These are phyloP conservation scores for Aspergillus bombycis DNA, from an alignment of 2,329 filamentous ascomycete species.

Conservation along the genomic window DNA sequence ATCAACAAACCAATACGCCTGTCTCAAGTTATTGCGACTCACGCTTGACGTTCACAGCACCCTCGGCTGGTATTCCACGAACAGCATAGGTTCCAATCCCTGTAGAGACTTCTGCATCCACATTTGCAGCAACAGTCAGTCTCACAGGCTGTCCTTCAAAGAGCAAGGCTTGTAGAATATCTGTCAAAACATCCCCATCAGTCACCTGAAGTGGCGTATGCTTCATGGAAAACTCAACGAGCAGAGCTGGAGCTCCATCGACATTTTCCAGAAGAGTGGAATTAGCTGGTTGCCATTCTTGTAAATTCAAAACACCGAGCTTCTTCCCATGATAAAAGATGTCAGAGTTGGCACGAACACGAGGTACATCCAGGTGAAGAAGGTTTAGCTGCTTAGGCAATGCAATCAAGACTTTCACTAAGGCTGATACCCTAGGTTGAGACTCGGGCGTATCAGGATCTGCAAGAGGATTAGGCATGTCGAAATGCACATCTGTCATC, in stretches of 20 bases:
- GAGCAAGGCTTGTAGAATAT: slow-evolving; percentile 78
- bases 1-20: slow-evolving; percentile 31
- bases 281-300: slow-evolving; percentile 81
- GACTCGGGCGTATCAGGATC: slow-evolving; percentile 73
- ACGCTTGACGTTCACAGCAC: slow-evolving; percentile 90
- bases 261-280: slow-evolving; percentile 70
- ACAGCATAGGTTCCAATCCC: slow-evolving; percentile 79
- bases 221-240: slow-evolving; percentile 75
- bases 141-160: slow-evolving; percentile 72
- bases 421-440: slow-evolving; percentile 79
- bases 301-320: slow-evolving; percentile 78
- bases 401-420: slow-evolving; percentile 75
- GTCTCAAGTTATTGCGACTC: slow-evolving; percentile 56
- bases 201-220: slow-evolving; percentile 83
- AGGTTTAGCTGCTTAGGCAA: slow-evolving; percentile 88
- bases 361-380: slow-evolving; percentile 76
- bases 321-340: slow-evolving; percentile 77
- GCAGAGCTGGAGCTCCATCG: slow-evolving; percentile 64
- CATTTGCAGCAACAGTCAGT: slow-evolving; percentile 74
- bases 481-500: slow-evolving; percentile 81
- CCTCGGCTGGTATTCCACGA: slow-evolving; percentile 80
- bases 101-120: slow-evolving; percentile 82
- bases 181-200: slow-evolving; percentile 74
- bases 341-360: slow-evolving; percentile 75
- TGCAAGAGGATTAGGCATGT: slow-evolving; percentile 77